These are phyloP conservation scores for Davidsoniella neocaledoniae DNA, from an alignment of 2,329 filamentous ascomycete species.

Conservation along the genomic window DNA sequence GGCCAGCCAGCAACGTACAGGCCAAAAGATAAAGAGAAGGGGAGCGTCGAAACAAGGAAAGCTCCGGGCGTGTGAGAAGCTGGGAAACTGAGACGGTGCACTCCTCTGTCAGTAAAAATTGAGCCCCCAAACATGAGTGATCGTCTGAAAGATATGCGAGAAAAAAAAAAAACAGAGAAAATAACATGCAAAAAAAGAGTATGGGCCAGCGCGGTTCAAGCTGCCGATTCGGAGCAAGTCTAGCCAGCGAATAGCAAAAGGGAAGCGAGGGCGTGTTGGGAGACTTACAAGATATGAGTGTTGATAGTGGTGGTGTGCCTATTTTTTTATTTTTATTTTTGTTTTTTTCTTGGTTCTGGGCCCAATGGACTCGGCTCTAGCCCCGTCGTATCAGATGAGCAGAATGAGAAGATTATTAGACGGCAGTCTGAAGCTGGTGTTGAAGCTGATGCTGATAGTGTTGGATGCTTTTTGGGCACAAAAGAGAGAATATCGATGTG, in stretches of 20 bases:
- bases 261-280: not conserved
- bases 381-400: not conserved
- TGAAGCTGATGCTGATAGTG: too few species aligned
- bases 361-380: too few species aligned
- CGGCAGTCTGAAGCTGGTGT: too few species aligned
- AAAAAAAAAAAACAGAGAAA: not conserved
- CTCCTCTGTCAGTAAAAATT: slow-evolving; percentile 2
- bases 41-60: slow-evolving; percentile 8
- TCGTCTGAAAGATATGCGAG: not conserved
- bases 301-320: too few species aligned
- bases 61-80: slow-evolving; percentile 1
- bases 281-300: too few species aligned
- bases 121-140: too few species aligned
- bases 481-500: too few species aligned
- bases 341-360: not conserved
- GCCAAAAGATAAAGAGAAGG: not conserved
- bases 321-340: too few species aligned
- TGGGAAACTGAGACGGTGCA: slow-evolving; percentile 1
- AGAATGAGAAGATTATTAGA: not conserved
- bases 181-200: not conserved
- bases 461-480: too few species aligned
- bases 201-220: not conserved
- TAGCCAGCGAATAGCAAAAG: not conserved
- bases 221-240: too few species aligned
- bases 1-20: not conserved